A percentile compares a stretch with the other conserved stretches of the same genome.
Conservation (phyloP, 495 filamentous ascomycete species). For the Neurospora africana region DNA sequence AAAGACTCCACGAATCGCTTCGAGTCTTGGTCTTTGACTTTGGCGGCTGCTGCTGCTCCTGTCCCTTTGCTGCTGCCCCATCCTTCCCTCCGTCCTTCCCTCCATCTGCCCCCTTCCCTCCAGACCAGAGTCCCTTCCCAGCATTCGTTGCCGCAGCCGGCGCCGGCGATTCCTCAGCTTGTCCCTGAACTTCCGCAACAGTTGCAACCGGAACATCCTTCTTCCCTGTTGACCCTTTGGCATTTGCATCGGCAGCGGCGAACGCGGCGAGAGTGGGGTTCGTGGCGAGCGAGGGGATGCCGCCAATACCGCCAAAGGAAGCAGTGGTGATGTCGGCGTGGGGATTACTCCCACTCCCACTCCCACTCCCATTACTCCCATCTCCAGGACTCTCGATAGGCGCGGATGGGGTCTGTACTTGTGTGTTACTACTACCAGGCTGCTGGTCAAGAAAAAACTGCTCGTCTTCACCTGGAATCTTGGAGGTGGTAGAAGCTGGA, state of each 20-base stretch:
- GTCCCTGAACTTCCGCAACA: not conserved
- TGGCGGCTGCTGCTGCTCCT: not conserved
- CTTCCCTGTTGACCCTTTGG: not conserved
- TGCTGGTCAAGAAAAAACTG: not conserved
- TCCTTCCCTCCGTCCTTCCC: not conserved
- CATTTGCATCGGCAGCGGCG: not conserved
- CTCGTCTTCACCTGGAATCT: not conserved
- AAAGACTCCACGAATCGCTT: constrained; percentile 1
- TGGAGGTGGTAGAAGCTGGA: not conserved
- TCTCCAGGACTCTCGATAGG: not conserved
- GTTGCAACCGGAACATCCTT: not conserved
- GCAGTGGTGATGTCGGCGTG: not conserved
- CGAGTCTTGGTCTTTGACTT: not conserved
- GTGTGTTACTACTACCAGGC: not conserved
- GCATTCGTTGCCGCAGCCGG: not conserved
- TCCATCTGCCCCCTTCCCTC: not conserved
- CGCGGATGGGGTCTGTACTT: not conserved
- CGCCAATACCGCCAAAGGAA: too few species aligned
- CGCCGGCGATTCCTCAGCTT: not conserved
- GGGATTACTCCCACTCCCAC: not conserved
- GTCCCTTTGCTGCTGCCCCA: not conserved
- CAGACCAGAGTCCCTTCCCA: not conserved
- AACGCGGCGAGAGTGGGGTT: not conserved
- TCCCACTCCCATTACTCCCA: not conserved
- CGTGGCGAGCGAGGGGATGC: not conserved